phyloP scores from a whole-genome alignment of 129 eudicot genomes.

The Lactuca saligna region DNA sequence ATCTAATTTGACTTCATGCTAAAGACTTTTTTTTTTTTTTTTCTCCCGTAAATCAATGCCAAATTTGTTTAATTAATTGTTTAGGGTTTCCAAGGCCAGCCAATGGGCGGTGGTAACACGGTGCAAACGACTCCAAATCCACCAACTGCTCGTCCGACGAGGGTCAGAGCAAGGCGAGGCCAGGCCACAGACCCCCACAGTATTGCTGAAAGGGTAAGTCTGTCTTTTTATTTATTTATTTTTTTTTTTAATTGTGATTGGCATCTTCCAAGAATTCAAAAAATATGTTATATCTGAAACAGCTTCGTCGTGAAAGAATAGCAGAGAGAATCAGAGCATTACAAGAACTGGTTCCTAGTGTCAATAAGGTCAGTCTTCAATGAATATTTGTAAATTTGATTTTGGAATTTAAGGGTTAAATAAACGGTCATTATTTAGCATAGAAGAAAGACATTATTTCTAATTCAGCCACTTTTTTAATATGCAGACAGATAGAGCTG shows the following conservation, averaged over 20 bases:
- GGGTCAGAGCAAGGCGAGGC: slow-evolving; percentile 94
- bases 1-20: slow-evolving; percentile 29
- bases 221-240: background rate
- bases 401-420: too few species aligned
- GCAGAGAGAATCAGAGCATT: slow-evolving; percentile 94
- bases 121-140: slow-evolving; percentile 69
- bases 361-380: slow-evolving; percentile 64
- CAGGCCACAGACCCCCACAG: slow-evolving; percentile 99
- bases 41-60: slow-evolving; percentile 36
- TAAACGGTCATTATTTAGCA: too few species aligned
- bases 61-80: slow-evolving; percentile 25
- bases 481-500: slow-evolving; percentile 93
- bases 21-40: slow-evolving; percentile 15
- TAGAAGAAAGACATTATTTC: too few species aligned
- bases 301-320: slow-evolving; percentile 93
- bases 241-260: background rate
- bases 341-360: slow-evolving; percentile 97
- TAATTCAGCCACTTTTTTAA: too few species aligned
- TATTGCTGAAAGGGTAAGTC: slow-evolving; percentile 92
- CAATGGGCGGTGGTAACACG: slow-evolving; percentile 44
- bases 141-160: slow-evolving; percentile 75
- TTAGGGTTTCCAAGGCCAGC: slow-evolving; percentile 80
- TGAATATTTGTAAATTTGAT: too few species aligned
- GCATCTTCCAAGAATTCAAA: background rate
- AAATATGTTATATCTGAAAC: slow-evolving; percentile 26